These are phyloP conservation scores for Cerioporus squamosus DNA, from an alignment of 1,284 basidiomycete genomes.

Conservation along the genomic window DNA sequence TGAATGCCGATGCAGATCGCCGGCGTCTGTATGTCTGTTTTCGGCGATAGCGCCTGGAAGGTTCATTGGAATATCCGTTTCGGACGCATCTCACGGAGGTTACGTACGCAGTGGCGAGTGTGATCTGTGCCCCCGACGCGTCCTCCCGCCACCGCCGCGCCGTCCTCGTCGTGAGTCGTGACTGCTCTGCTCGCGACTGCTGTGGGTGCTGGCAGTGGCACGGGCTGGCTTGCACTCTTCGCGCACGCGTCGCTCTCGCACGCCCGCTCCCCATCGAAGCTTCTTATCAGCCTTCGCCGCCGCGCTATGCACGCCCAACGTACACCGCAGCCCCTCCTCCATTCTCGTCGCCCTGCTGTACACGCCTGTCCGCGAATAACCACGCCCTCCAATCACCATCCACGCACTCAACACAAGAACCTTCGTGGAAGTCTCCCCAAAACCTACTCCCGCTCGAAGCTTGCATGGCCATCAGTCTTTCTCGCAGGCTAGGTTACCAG, in stretches of 20 bases:
- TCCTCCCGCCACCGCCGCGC: neutral
- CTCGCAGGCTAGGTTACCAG: too few relatives aligned
- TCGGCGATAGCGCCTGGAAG: neutral
- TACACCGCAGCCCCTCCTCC: neutral
- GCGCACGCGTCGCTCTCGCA: neutral
- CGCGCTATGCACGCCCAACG: neutral
- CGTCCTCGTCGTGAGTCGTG: too few relatives aligned
- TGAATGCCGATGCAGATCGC: conserved; percentile 21
- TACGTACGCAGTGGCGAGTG: neutral
- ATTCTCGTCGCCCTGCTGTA: neutral
- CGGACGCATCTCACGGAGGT: neutral
- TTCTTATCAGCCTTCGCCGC: neutral
- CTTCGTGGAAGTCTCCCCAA: neutral
- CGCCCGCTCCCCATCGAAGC: neutral
- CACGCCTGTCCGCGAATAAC: neutral
- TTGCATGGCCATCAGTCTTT: too few relatives aligned
- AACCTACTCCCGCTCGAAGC: neutral
- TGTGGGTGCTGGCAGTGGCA: too few relatives aligned
- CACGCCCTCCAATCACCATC: neutral
- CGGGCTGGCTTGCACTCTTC: too few relatives aligned
- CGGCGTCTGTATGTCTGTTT: conserved; percentile 11
- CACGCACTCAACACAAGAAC: neutral
- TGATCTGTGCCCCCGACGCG: neutral
- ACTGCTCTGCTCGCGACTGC: neutral
- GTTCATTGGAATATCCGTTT: conserved; percentile 1